Percentiles rank a stretch among this genome's conserved stretches.
Conservation (phyloP, 2,329 filamentous ascomycete genomes). For the Shiraia bambusicola region DNA sequence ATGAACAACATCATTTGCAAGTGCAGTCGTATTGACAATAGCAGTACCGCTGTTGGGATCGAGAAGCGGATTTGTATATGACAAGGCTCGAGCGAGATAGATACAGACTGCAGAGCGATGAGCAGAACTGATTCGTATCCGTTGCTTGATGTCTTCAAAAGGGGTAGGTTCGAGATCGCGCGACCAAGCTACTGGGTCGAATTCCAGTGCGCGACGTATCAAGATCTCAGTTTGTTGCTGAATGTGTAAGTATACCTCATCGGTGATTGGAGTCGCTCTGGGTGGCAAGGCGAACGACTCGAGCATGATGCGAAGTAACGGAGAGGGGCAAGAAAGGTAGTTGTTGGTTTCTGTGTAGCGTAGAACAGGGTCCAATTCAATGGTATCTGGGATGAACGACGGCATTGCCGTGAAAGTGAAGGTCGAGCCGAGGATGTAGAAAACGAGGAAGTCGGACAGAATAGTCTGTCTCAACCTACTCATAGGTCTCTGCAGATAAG, state of each 20-base stretch:
- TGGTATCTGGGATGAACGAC: constrained; percentile 31
- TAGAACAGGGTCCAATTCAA: constrained; percentile 39
- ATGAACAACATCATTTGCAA: constrained; percentile 55
- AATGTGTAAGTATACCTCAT: constrained; percentile 10
- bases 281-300: constrained; percentile 38
- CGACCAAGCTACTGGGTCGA: constrained; percentile 39
- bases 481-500: constrained; percentile 32
- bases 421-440: constrained; percentile 39
- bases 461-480: constrained; percentile 37
- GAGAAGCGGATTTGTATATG: constrained; percentile 40
- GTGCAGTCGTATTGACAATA: constrained; percentile 33
- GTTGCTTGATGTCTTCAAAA: constrained; percentile 36
- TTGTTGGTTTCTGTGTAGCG: constrained; percentile 45
- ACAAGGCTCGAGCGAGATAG: constrained; percentile 39
- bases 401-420: constrained; percentile 32
- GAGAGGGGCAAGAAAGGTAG: constrained; percentile 42
- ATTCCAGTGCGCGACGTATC: constrained; percentile 29
- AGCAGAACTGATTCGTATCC: constrained; percentile 41
- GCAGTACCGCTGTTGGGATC: constrained; percentile 44
- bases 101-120: constrained; percentile 46
- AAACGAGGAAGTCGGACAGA: constrained; percentile 41
- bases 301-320: constrained; percentile 41
- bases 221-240: constrained; percentile 30
- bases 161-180: constrained; percentile 33
- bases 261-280: constrained; percentile 14